phyloP scores from a whole-genome alignment of 2,329 filamentous ascomycete genomes.

The Fusarium chaquense region DNA sequence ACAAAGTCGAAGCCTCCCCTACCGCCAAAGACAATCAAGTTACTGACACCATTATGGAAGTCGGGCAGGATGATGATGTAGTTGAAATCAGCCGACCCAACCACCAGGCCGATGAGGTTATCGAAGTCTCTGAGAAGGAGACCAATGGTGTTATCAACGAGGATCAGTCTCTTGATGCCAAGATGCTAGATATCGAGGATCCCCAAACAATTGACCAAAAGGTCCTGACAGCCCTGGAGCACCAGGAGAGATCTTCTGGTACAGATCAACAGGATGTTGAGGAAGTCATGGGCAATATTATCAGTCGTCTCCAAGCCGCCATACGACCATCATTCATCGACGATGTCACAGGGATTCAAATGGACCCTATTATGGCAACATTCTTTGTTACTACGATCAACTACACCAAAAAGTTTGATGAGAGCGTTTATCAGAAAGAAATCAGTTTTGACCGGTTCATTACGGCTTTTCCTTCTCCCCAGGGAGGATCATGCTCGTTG shows the following conservation, averaged over 20 bases:
- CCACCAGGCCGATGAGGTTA: conserved; percentile 1
- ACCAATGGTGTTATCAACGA: background rate
- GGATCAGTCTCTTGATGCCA: conserved; percentile 35
- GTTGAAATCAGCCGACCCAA: conserved; percentile 16
- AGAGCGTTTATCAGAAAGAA: conserved; percentile 56
- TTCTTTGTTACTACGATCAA: conserved; percentile 73
- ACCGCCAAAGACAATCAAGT: conserved; percentile 40
- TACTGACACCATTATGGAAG: conserved; percentile 43
- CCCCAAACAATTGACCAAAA: conserved; percentile 59
- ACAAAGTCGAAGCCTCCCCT: conserved; percentile 49
- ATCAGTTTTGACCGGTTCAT: conserved; percentile 71
- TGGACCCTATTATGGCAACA: conserved; percentile 80
- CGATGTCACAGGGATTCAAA: conserved; percentile 76
- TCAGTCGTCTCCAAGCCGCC: conserved; percentile 90
- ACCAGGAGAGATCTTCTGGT: conserved; percentile 61
- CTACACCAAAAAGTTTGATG: conserved; percentile 66
- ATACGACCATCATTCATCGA: conserved; percentile 77
- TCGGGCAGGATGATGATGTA: conserved; percentile 28
- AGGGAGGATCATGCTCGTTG: conserved; percentile 69
- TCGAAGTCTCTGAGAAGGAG: conserved; percentile 15
- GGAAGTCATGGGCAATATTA: conserved; percentile 92
- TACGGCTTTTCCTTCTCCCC: conserved; percentile 68
- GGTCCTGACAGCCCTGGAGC: conserved; percentile 60
- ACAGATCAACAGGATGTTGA: conserved; percentile 92
- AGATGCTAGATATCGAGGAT: conserved; percentile 51